These are phyloP conservation scores for Alnus glutinosa DNA, from an alignment of 306 rosid genomes.

Conservation along the genomic window DNA sequence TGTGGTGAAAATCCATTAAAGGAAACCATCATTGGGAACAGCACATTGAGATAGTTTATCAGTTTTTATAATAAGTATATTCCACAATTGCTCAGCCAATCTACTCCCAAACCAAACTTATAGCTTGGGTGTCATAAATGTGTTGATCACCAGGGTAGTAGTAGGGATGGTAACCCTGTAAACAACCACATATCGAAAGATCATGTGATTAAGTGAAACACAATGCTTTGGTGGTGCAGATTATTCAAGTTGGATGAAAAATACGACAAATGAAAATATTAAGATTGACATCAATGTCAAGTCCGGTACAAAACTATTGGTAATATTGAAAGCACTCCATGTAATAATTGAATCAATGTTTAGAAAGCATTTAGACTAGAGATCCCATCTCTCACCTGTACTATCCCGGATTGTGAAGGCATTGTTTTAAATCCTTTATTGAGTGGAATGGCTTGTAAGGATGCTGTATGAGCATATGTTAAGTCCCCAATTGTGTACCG, in stretches of 20 bases:
- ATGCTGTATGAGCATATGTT: no score
- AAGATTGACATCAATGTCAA: neutral
- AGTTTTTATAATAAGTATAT: neutral
- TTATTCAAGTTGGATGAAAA: neutral
- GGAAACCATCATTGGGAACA: neutral
- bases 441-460: no score
- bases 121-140: neutral
- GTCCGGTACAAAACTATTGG: neutral
- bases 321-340: neutral
- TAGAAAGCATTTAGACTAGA: neutral
- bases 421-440: no score
- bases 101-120: neutral
- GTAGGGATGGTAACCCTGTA: neutral
- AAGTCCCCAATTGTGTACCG: no score
- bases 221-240: neutral
- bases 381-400: neutral
- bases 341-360: neutral
- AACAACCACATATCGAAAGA: neutral
- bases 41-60: neutral
- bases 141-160: neutral
- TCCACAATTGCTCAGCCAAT: neutral
- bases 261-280: neutral
- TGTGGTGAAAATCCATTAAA: neutral
- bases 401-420: no score
- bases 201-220: neutral